A percentile compares a stretch with the other conserved stretches of the same genome.
Evolutionary conservation across 768 basidiomycete genomes (phyloP).

Genomic region (Auriscalpium microsporum): DNA sequence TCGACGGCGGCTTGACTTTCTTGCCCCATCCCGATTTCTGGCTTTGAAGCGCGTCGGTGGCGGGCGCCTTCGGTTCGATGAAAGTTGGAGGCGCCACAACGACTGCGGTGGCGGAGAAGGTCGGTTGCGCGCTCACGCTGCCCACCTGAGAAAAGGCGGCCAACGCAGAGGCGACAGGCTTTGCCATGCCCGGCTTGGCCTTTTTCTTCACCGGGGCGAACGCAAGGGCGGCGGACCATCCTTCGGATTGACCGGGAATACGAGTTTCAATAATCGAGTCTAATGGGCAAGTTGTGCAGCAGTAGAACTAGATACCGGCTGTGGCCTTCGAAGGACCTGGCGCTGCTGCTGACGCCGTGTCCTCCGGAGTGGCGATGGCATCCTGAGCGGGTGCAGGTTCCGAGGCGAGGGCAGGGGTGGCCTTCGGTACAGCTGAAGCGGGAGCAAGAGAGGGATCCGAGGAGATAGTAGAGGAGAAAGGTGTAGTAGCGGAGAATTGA

Average conservation of each 20-base stretch:
- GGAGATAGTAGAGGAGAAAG: constrained; percentile 37
- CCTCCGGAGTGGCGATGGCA: constrained; percentile 18
- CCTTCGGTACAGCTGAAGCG: constrained; percentile 15
- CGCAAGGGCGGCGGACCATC: constrained; percentile 85
- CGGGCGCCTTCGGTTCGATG: constrained; percentile 26
- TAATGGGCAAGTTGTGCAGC: constrained; percentile 24
- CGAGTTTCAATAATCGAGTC: constrained; percentile 8
- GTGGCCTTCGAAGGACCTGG: constrained; percentile 36
- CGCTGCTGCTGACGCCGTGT: constrained; percentile 17
- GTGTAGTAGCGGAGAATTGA: constrained; percentile 66
- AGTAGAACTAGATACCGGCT: constrained; percentile 47
- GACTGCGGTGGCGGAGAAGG: constrained; percentile 50
- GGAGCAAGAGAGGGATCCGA: constrained; percentile 27
- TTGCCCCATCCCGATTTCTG: constrained; percentile 64
- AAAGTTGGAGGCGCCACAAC: constrained; percentile 64
- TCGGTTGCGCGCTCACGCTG: constrained; percentile 15
- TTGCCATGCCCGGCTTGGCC: constrained; percentile 41
- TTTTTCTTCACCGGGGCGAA: constrained; percentile 72
- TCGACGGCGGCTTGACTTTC: constrained; percentile 84
- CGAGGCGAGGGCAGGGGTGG: constrained; percentile 15
- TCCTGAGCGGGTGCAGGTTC: constrained; percentile 14
- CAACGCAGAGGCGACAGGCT: constrained; percentile 55
- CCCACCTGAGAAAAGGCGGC: constrained; percentile 21
- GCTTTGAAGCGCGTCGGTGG: constrained; percentile 30
- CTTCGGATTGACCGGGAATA: constrained; percentile 34